These are phyloP conservation scores for Arachis stenosperma DNA, from an alignment of 306 rosid species.

Conservation along the genomic window DNA sequence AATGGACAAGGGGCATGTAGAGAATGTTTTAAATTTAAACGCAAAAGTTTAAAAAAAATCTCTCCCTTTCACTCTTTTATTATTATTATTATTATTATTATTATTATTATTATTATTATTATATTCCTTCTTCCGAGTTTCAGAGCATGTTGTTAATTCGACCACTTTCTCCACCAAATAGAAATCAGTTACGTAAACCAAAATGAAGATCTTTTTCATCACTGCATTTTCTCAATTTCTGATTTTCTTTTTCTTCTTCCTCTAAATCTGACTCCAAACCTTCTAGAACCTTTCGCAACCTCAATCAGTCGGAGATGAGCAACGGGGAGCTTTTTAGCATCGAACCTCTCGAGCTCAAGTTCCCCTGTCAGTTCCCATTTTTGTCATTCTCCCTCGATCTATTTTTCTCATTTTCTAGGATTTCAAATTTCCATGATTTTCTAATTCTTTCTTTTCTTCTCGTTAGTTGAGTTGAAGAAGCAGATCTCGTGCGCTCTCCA, in stretches of 20 bases:
- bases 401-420: conserved; percentile 29
- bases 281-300: conserved; percentile 23
- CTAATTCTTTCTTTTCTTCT: not conserved
- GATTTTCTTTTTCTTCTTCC: not conserved
- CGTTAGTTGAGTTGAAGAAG: conserved; percentile 88
- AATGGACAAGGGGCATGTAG: too few species aligned
- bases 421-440: conserved; percentile 23
- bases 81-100: too few species aligned
- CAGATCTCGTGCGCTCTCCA: conserved; percentile 97
- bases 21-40: too few species aligned
- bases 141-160: conserved; percentile 38
- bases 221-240: conserved; percentile 7
- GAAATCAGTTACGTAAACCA: conserved; percentile 32
- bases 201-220: conserved; percentile 29
- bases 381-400: conserved; percentile 48
- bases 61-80: too few species aligned
- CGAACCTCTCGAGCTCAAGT: conserved; percentile 94
- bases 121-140: conserved; percentile 2
- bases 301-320: conserved; percentile 60
- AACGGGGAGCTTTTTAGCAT: conserved; percentile 85
- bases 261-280: conserved; percentile 44
- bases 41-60: too few species aligned
- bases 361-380: conserved; percentile 62
- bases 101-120: not conserved
- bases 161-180: conserved; percentile 39